Evolutionary conservation across 2,329 filamentous ascomycete genomes (phyloP).

Genomic region (Pestalotiopsis fici): DNA sequence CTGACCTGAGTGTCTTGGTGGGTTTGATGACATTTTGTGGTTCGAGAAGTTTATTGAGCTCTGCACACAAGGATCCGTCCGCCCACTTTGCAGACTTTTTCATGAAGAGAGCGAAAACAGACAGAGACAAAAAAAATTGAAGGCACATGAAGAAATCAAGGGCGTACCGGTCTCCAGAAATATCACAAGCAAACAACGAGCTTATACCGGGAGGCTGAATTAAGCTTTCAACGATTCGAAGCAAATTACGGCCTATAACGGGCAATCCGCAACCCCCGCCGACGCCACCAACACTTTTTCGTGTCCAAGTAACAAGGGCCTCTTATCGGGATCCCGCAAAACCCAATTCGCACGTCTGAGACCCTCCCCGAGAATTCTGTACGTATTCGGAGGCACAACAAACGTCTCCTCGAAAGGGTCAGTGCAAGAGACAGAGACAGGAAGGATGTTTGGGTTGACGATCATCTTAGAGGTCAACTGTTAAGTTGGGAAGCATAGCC

Average conservation of each 20-base stretch:
- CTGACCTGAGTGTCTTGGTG: neutral
- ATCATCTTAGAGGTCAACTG: neutral
- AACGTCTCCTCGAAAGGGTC: neutral
- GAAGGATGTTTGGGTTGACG: neutral
- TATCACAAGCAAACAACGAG: neutral
- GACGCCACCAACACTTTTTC: neutral
- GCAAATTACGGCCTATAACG: neutral
- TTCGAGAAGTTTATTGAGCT: neutral
- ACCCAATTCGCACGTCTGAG: neutral
- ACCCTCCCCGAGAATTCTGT: neutral
- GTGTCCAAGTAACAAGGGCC: neutral
- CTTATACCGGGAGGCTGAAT: neutral
- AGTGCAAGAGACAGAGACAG: neutral
- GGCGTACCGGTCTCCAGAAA: neutral
- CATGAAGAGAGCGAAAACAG: neutral
- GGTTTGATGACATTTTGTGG: neutral
- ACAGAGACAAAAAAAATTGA: neutral
- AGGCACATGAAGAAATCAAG: neutral
- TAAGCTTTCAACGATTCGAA: neutral
- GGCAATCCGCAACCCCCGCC: neutral
- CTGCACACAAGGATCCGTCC: neutral
- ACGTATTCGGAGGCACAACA: neutral
- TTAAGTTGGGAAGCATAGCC: neutral
- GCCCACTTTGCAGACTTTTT: neutral
- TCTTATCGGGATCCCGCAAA: neutral